phyloP scores from a whole-genome alignment of 495 filamentous ascomycete genomes.

The Penicillium coffeae region DNA sequence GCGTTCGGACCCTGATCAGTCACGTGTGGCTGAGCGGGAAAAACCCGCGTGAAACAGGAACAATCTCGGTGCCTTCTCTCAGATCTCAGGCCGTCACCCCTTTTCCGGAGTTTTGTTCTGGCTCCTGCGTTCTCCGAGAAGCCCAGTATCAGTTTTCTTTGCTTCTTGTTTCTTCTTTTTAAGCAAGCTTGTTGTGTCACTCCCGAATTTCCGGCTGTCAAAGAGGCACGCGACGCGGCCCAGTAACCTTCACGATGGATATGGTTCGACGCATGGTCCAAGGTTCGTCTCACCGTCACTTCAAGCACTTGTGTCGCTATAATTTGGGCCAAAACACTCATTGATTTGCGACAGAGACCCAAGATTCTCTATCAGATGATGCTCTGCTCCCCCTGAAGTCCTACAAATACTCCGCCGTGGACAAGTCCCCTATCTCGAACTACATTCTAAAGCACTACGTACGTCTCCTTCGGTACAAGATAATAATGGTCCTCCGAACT shows the following conservation, averaged over 20 bases:
- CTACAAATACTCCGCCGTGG: slow-evolving; percentile 96
- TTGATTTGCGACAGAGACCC: slow-evolving; percentile 36
- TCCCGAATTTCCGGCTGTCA: slow-evolving; percentile 5
- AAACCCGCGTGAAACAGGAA: background rate
- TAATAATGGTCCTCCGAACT: background rate
- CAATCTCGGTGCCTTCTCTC: background rate
- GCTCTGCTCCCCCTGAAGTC: slow-evolving; percentile 78
- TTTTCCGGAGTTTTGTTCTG: background rate
- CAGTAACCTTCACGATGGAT: slow-evolving; percentile 29
- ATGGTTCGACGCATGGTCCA: slow-evolving; percentile 40
- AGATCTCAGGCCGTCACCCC: background rate
- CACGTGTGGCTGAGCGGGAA: background rate
- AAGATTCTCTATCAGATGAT: slow-evolving; percentile 65
- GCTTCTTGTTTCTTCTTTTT: background rate
- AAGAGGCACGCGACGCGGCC: slow-evolving; percentile 14
- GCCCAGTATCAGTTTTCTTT: background rate
- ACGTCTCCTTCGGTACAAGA: slow-evolving; percentile 34
- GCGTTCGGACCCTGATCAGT: background rate
- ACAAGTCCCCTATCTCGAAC: slow-evolving; percentile 90
- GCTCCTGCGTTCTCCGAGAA: slow-evolving; percentile 4
- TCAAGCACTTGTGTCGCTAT: background rate
- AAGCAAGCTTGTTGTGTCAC: background rate
- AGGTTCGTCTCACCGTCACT: slow-evolving; percentile 24
- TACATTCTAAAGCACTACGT: slow-evolving; percentile 96
- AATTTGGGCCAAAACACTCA: no score